Conservation (phyloP, 2,329 filamentous ascomycete species). For the Calonectria pseudoreteaudii region DNA sequence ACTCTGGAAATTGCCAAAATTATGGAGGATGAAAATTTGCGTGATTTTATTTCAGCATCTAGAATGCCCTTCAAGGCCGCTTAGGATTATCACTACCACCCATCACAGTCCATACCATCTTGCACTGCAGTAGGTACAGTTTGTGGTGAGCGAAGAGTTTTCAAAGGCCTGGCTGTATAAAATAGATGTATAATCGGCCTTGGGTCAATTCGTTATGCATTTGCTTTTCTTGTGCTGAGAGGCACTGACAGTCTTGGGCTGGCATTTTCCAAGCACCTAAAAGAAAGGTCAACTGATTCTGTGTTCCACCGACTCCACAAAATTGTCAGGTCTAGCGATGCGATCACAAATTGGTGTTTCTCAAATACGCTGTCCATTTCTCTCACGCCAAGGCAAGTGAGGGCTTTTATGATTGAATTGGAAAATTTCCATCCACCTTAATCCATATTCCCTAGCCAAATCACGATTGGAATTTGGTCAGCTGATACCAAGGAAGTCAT, state of each 20-base stretch:
- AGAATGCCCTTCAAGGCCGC: not conserved
- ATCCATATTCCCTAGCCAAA: not conserved
- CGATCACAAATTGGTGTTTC: not conserved
- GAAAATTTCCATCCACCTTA: not conserved
- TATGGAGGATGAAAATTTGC: not conserved
- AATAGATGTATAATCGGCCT: not conserved
- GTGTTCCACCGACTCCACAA: not conserved
- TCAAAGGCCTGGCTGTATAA: not conserved
- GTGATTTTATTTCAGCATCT: too few relatives aligned
- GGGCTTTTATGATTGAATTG: not conserved
- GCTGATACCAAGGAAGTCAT: too few relatives aligned
- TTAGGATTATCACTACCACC: not conserved
- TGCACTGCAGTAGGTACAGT: not conserved
- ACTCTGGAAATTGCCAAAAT: not conserved
- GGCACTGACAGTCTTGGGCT: not conserved
- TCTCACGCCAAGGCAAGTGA: not conserved
- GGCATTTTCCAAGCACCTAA: not conserved
- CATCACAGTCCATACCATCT: not conserved
- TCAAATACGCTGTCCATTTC: not conserved
- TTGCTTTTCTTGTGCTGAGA: not conserved
- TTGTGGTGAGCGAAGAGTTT: not conserved
- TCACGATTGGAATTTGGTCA: too few relatives aligned
- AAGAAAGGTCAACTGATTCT: not conserved
- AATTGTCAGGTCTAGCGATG: not conserved
- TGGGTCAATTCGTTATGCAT: not conserved